Evolutionary conservation across 1,284 basidiomycete species (phyloP).

Genomic region (Ustilago trichophora): DNA sequence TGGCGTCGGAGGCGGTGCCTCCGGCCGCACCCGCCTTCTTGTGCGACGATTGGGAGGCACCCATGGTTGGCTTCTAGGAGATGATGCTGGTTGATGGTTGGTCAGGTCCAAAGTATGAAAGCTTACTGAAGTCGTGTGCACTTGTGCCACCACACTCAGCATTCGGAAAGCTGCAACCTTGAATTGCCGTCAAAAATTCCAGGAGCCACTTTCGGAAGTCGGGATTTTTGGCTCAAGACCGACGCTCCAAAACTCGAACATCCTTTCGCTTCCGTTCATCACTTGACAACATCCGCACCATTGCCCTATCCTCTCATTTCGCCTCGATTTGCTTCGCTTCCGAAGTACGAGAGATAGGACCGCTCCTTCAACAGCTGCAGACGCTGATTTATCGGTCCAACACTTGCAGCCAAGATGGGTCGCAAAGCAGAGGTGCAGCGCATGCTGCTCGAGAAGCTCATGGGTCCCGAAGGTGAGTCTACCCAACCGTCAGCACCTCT

Average conservation of each 20-base stretch:
- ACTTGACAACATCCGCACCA: background rate
- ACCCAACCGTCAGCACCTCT: no score
- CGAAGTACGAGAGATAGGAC: no score
- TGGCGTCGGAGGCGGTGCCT: constrained; percentile 22
- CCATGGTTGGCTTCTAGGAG: constrained; percentile 9
- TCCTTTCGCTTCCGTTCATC: background rate
- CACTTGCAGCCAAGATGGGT: constrained; percentile 49
- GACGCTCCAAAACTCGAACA: background rate
- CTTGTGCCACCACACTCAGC: no score
- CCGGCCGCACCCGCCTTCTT: constrained; percentile 30
- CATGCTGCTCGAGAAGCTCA: constrained; percentile 80
- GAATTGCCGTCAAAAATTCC: constrained; percentile 17
- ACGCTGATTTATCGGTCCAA: constrained; percentile 2
- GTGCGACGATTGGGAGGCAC: constrained; percentile 49
- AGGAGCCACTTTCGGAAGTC: constrained; percentile 13
- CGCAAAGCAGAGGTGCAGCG: constrained; percentile 80
- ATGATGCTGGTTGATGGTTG: background rate
- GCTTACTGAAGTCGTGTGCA: no score
- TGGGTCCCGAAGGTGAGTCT: constrained; percentile 63
- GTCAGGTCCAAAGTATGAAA: background rate
- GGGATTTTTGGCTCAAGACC: background rate
- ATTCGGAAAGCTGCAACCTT: no score
- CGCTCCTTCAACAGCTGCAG: background rate
- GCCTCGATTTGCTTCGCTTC: no score
- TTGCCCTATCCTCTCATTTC: no score